Conservation (phyloP, 148 eudicot genomes). For the Rhododendron williamsianum region DNA sequence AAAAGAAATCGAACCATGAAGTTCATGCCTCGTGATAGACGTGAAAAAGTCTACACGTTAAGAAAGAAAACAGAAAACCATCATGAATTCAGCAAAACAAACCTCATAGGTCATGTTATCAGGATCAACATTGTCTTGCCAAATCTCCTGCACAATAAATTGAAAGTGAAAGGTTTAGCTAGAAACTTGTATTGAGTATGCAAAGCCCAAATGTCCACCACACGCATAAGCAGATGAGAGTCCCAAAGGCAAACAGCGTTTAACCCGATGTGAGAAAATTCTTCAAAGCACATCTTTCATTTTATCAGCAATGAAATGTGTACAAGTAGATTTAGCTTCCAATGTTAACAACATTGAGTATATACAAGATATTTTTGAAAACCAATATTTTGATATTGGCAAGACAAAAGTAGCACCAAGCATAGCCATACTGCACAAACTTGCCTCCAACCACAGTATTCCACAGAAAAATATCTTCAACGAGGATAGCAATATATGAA, state of each 20-base stretch:
- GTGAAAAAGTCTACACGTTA: background rate
- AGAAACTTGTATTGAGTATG: background rate
- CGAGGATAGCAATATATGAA: background rate
- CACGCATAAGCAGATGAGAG: slow-evolving; percentile 1
- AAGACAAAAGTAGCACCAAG: background rate
- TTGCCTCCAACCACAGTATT: background rate
- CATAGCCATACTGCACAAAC: background rate
- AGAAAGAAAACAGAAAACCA: background rate
- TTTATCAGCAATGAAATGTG: background rate
- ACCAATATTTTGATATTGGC: background rate
- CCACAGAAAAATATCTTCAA: background rate
- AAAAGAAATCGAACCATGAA: background rate
- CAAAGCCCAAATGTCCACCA: background rate
- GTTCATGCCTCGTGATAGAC: background rate
- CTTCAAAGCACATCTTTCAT: background rate
- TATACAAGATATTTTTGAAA: background rate
- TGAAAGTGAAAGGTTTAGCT: background rate
- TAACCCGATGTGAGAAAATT: background rate
- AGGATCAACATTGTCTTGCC: slow-evolving; percentile 61
- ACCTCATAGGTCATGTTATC: slow-evolving; percentile 86
- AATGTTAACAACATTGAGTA: background rate
- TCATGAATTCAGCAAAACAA: slow-evolving; percentile 7
- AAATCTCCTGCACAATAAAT: slow-evolving; percentile 35
- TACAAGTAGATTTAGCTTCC: background rate
- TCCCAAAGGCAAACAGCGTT: background rate